These are phyloP conservation scores for Daldinia sp. DNA, from an alignment of 2,329 filamentous ascomycete genomes.

Conservation along the genomic window DNA sequence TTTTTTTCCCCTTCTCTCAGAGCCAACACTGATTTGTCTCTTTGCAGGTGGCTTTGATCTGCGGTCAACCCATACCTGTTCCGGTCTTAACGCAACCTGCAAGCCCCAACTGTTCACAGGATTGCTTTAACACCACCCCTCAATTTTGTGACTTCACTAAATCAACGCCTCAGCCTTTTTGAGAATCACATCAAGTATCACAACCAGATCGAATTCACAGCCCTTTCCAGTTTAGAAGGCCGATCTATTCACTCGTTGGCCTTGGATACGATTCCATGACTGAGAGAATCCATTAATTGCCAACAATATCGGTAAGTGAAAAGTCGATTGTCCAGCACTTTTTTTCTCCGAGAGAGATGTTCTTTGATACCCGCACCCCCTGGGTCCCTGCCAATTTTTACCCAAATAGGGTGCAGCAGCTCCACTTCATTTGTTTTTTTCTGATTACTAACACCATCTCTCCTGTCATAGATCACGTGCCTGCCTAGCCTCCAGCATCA, in stretches of 20 bases:
- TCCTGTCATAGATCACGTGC: neutral
- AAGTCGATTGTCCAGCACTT: neutral
- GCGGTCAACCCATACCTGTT: slow-evolving; percentile 39
- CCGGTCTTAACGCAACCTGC: slow-evolving; percentile 36
- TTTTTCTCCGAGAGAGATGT: neutral
- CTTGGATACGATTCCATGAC: neutral
- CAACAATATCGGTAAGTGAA: neutral
- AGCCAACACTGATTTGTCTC: slow-evolving; percentile 39
- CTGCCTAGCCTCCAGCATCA: neutral
- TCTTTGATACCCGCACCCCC: neutral
- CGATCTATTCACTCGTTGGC: neutral
- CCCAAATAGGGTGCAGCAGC: neutral
- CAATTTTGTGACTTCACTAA: slow-evolving; percentile 12
- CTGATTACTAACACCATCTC: neutral
- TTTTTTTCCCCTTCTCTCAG: slow-evolving; percentile 24
- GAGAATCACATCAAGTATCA: neutral
- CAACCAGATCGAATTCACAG: neutral
- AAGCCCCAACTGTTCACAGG: slow-evolving; percentile 33
- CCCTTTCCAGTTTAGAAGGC: neutral
- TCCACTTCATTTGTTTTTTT: neutral
- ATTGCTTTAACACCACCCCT: slow-evolving; percentile 32
- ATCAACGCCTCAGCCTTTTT: slow-evolving; percentile 19
- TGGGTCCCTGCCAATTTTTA: neutral
- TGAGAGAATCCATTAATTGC: neutral
- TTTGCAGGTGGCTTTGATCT: slow-evolving; percentile 44